Conservation (phyloP, 148 eudicot genomes). For the Arbutus unedo region DNA sequence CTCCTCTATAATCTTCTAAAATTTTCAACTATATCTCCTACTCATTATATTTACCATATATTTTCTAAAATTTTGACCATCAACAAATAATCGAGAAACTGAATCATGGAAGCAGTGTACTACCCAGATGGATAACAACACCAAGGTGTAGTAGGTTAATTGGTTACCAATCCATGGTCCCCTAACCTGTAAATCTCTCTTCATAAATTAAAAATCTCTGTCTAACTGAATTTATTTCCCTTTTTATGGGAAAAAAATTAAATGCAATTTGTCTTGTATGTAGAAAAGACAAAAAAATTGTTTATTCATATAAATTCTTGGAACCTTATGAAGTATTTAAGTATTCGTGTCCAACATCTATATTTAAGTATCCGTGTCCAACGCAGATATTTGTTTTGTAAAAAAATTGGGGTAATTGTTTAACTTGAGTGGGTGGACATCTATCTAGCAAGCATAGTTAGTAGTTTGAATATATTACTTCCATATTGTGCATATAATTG, state of each 20-base stretch:
- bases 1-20: too few species aligned
- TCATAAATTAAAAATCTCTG: constrained; percentile 12
- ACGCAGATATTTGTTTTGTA: too few species aligned
- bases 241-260: not conserved
- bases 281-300: constrained; percentile 36
- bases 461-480: not conserved
- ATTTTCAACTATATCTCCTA: too few species aligned
- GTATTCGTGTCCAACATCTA: not conserved
- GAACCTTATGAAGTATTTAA: not conserved
- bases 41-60: too few species aligned
- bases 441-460: not conserved
- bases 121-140: constrained; percentile 5
- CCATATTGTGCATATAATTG: not conserved
- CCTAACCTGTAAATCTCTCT: constrained; percentile 25
- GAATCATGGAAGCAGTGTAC: constrained; percentile 10
- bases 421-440: not conserved
- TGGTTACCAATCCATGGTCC: constrained; percentile 28
- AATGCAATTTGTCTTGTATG: constrained; percentile 19
- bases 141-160: constrained; percentile 9
- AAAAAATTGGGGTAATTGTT: too few species aligned
- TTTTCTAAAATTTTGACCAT: too few species aligned
- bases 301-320: not conserved
- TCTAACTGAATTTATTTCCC: constrained; percentile 30
- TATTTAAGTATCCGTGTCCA: too few species aligned
- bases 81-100: not conserved